Percentiles rank a stretch among this genome's conserved stretches.
These are phyloP conservation scores for Vitellaria paradoxa DNA, from an alignment of 179 eudicot species.

Conservation along the genomic window DNA sequence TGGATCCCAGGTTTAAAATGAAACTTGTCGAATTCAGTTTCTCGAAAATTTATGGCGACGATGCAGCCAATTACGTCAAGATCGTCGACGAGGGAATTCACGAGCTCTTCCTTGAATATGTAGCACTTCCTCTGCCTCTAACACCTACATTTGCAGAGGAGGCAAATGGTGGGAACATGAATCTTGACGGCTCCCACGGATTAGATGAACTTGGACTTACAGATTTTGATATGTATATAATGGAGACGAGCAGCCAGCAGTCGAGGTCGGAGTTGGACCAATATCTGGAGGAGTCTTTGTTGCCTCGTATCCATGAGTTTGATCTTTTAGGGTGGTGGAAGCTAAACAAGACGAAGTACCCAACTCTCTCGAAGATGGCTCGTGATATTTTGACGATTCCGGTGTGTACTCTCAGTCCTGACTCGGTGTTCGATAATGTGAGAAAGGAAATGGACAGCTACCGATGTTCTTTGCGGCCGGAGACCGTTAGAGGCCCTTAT, in stretches of 20 bases:
- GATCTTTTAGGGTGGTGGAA: constrained; percentile 95
- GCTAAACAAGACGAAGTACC: constrained; percentile 76
- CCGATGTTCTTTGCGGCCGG: constrained; percentile 70
- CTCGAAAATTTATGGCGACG: constrained; percentile 72
- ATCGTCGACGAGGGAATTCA: constrained; percentile 50
- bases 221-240: constrained; percentile 80
- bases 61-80: constrained; percentile 57
- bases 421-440: constrained; percentile 39
- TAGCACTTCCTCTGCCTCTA: constrained; percentile 37
- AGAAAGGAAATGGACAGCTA: constrained; percentile 77
- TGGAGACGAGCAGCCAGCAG: constrained; percentile 72
- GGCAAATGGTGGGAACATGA: constrained; percentile 27
- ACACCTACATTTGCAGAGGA: constrained; percentile 33
- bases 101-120: constrained; percentile 50
- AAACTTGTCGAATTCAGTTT: constrained; percentile 96
- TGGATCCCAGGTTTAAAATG: constrained; percentile 98
- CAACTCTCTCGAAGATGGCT: constrained; percentile 11
- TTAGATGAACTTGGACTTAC: constrained; percentile 53
- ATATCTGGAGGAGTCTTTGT: constrained; percentile 84
- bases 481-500: constrained; percentile 85
- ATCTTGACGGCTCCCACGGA: constrained; percentile 43
- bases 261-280: constrained; percentile 78
- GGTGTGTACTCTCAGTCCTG: constrained; percentile 40
- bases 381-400: constrained; percentile 50
- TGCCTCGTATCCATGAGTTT: constrained; percentile 58